Evolutionary conservation across 2,329 filamentous ascomycete genomes (phyloP).

Genomic region (Aspergillus vadensis): DNA sequence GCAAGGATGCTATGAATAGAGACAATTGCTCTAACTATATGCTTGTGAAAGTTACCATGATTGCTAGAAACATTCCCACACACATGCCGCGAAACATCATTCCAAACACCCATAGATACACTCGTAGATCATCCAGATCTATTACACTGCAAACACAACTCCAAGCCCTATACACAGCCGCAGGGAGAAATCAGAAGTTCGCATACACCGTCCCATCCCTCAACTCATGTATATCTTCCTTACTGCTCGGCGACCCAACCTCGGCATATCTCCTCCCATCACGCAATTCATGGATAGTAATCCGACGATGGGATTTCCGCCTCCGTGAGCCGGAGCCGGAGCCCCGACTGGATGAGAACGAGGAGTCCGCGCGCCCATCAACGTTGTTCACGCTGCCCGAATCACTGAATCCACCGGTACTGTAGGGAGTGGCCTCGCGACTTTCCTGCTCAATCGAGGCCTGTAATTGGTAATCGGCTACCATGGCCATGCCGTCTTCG

Average conservation of each 20-base stretch:
- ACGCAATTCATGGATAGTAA: constrained; percentile 47
- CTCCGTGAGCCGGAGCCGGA: constrained; percentile 24
- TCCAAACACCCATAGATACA: not conserved
- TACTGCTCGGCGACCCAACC: constrained; percentile 40
- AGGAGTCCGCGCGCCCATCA: constrained; percentile 21
- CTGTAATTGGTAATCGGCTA: constrained; percentile 40
- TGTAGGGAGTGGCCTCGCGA: constrained; percentile 28
- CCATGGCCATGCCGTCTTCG: constrained; percentile 37
- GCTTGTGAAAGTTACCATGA: not conserved
- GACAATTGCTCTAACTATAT: not conserved
- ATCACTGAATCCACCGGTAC: constrained; percentile 34
- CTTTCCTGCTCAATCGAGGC: constrained; percentile 35
- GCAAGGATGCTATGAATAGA: not conserved
- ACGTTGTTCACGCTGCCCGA: constrained; percentile 33
- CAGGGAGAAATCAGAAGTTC: constrained; percentile 32
- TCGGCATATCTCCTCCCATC: constrained; percentile 46
- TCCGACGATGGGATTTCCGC: constrained; percentile 34
- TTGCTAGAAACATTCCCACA: too few species aligned
- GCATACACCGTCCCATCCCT: constrained; percentile 48
- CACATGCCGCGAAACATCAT: not conserved
- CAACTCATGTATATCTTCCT: constrained; percentile 45
- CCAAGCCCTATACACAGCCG: not conserved
- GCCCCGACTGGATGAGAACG: constrained; percentile 28
- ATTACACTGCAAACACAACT: not conserved
- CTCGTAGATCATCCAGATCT: not conserved